These are phyloP conservation scores for Puccinia polysora DNA, from an alignment of 1,284 basidiomycete species.

Conservation along the genomic window DNA sequence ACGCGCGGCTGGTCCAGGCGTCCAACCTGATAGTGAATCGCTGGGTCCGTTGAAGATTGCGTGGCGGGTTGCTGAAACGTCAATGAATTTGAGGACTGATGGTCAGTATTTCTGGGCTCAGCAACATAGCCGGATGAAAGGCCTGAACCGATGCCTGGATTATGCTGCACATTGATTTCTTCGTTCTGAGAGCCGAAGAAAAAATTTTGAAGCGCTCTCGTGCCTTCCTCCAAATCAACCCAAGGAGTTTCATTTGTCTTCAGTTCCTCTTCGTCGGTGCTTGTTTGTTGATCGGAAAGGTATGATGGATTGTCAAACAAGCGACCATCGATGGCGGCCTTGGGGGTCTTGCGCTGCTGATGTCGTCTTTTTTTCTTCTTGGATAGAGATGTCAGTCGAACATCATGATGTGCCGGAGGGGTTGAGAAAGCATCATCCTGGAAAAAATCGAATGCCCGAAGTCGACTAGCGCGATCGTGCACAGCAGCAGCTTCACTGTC, in stretches of 20 bases:
- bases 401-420: background rate
- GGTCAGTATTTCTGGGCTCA: background rate
- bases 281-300: conserved; percentile 12
- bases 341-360: background rate
- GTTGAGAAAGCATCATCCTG: conserved; percentile 9
- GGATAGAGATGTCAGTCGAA: background rate
- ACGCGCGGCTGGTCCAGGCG: background rate
- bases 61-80: too few relatives aligned
- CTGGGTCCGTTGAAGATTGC: background rate
- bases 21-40: background rate
- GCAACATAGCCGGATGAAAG: background rate
- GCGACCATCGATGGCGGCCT: background rate
- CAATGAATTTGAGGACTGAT: too few relatives aligned
- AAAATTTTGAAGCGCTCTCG: conserved; percentile 25
- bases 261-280: conserved; percentile 21
- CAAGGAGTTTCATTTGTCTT: conserved; percentile 12
- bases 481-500: conserved; percentile 40
- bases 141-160: background rate
- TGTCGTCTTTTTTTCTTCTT: conserved; percentile 27
- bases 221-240: conserved; percentile 33
- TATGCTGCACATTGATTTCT: background rate
- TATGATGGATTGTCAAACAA: conserved; percentile 15
- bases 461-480: conserved; percentile 27
- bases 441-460: conserved; percentile 30
- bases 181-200: conserved; percentile 33